phyloP scores from a whole-genome alignment of 495 filamentous ascomycete genomes.

The Daldinia childiae region DNA sequence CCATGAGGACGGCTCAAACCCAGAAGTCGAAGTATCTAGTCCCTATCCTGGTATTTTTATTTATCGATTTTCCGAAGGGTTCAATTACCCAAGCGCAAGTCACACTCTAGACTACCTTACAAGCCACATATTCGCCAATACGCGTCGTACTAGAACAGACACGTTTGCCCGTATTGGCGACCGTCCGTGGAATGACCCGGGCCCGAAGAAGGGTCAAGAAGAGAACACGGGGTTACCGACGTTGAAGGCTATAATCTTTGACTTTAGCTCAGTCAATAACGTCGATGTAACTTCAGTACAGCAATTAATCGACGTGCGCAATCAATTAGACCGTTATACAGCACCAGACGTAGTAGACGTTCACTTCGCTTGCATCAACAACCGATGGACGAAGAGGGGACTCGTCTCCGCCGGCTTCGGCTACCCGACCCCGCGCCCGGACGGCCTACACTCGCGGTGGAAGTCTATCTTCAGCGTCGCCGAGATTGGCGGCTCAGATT shows the following conservation, averaged over 20 bases:
- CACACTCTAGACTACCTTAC: slow-evolving; percentile 89
- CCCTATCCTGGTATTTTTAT: slow-evolving; percentile 97
- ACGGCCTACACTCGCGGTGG: slow-evolving; percentile 72
- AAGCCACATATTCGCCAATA: slow-evolving; percentile 74
- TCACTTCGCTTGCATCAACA: slow-evolving; percentile 95
- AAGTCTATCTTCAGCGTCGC: slow-evolving; percentile 96
- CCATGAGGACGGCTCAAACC: slow-evolving; percentile 90
- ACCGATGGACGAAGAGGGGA: slow-evolving; percentile 96
- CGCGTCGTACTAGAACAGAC: slow-evolving; percentile 77
- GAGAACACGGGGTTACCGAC: slow-evolving; percentile 64
- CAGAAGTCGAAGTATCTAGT: slow-evolving; percentile 76
- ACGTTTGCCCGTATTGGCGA: slow-evolving; percentile 75
- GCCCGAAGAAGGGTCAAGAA: slow-evolving; percentile 61
- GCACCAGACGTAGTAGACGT: slow-evolving; percentile 88
- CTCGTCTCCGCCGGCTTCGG: slow-evolving; percentile 94
- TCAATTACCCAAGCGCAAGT: slow-evolving; percentile 94
- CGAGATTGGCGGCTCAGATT: slow-evolving; percentile 78
- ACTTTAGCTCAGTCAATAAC: slow-evolving; percentile 96
- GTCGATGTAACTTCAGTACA: slow-evolving; percentile 95
- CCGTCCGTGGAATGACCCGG: slow-evolving; percentile 96
- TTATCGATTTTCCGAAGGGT: slow-evolving; percentile 95
- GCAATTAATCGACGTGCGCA: slow-evolving; percentile 95
- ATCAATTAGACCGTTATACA: slow-evolving; percentile 91
- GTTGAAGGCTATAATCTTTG: slow-evolving; percentile 91
- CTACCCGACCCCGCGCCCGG: slow-evolving; percentile 70